Percentiles rank a stretch among this genome's conserved stretches.
Conservation (phyloP, 352 stramenopile species). For the Phytopythium aichiense region DNA sequence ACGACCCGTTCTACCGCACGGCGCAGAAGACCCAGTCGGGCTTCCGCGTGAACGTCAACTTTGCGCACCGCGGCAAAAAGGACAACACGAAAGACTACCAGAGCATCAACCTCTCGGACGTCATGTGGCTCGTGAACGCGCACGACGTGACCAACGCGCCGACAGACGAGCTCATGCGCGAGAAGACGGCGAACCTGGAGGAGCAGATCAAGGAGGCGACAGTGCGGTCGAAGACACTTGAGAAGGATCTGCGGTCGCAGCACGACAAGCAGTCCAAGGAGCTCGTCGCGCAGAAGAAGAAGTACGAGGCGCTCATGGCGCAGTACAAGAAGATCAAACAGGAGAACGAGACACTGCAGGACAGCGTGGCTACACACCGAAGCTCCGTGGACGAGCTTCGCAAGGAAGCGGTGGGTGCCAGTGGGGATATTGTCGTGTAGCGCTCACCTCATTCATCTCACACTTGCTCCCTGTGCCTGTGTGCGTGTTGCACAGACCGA, state of each 20-base stretch:
- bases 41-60: constrained; percentile 85
- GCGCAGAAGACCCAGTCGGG: constrained; percentile 83
- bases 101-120: constrained; percentile 75
- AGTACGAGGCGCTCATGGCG: constrained; percentile 69
- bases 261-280: constrained; percentile 78
- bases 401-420: constrained; percentile 71
- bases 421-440: not conserved
- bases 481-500: constrained; percentile 50
- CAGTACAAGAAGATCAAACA: constrained; percentile 80
- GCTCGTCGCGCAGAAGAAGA: constrained; percentile 67
- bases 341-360: constrained; percentile 79
- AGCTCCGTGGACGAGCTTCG: constrained; percentile 67
- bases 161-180: constrained; percentile 81
- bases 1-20: constrained; percentile 84
- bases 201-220: constrained; percentile 87
- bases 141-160: constrained; percentile 65
- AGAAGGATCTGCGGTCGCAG: constrained; percentile 66
- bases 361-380: constrained; percentile 55
- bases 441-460: constrained; percentile 4
- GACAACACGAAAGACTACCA: constrained; percentile 89
- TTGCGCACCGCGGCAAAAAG: constrained; percentile 73
- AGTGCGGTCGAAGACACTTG: constrained; percentile 53
- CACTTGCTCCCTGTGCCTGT: constrained; percentile 4
- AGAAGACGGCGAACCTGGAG: constrained; percentile 87
- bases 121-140: constrained; percentile 84